These are phyloP conservation scores for Septoria linicola DNA, from an alignment of 2,329 filamentous ascomycete genomes.

Conservation along the genomic window DNA sequence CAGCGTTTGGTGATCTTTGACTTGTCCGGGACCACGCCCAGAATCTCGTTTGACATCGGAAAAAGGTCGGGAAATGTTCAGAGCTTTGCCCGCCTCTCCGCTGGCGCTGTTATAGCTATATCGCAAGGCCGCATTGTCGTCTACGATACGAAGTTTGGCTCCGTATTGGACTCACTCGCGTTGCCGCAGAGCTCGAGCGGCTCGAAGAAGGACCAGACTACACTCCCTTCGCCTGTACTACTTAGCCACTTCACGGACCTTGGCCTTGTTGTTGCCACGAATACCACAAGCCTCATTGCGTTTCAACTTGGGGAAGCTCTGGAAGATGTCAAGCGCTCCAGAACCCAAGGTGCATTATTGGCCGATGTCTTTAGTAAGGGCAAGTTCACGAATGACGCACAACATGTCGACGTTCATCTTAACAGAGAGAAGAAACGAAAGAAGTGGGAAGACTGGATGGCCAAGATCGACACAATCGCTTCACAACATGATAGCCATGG, in stretches of 20 bases:
- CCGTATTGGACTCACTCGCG: slow-evolving; percentile 46
- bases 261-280: slow-evolving; percentile 64
- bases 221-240: slow-evolving; percentile 11
- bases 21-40: slow-evolving; percentile 62
- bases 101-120: slow-evolving; percentile 64
- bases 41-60: slow-evolving; percentile 52
- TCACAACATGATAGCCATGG: slow-evolving; percentile 27
- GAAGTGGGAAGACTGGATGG: slow-evolving; percentile 33
- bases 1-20: slow-evolving; percentile 62
- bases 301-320: slow-evolving; percentile 53
- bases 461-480: slow-evolving; percentile 29
- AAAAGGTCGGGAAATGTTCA: slow-evolving; percentile 50
- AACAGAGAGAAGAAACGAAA: slow-evolving; percentile 23
- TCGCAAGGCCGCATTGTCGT: slow-evolving; percentile 58
- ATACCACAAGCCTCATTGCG: slow-evolving; percentile 63
- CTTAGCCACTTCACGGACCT: slow-evolving; percentile 62
- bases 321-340: slow-evolving; percentile 40
- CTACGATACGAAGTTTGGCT: slow-evolving; percentile 68
- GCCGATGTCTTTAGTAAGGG: slow-evolving; percentile 74
- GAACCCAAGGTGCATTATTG: slow-evolving; percentile 55
- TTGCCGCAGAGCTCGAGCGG: slow-evolving; percentile 24
- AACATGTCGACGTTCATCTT: slow-evolving; percentile 6
- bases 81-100: slow-evolving; percentile 67
- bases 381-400: slow-evolving; percentile 32
- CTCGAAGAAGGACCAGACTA: neutral